These are phyloP conservation scores for Schizosaccharomyces cryophilus DNA, from an alignment of 805 yeast genomes.

Conservation along the genomic window DNA sequence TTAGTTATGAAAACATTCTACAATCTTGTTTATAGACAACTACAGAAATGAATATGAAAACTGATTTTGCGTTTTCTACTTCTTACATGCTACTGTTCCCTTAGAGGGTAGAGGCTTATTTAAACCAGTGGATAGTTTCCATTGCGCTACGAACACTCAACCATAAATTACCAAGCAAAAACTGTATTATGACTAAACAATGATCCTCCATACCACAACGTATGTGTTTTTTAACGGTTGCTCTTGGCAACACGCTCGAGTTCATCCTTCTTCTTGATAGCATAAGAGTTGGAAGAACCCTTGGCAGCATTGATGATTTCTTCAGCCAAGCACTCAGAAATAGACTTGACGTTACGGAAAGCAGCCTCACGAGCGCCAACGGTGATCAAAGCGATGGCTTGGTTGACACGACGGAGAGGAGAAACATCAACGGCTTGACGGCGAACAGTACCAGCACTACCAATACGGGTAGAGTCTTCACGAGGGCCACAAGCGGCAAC, in stretches of 20 bases:
- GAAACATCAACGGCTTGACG: conserved; percentile 99
- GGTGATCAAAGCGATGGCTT: conserved; percentile 92
- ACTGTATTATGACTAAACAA: too few species aligned
- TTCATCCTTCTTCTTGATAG: conserved; percentile 99
- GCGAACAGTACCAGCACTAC: conserved; percentile 99
- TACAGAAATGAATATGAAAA: too few species aligned
- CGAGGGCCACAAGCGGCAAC: conserved; percentile 99
- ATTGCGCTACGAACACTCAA: too few species aligned
- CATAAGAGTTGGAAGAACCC: conserved; percentile 99
- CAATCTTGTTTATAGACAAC: too few species aligned
- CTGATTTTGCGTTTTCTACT: too few species aligned
- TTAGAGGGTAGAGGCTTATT: too few species aligned
- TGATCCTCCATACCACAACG: too few species aligned
- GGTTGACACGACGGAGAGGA: conserved; percentile 99
- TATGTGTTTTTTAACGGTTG: conserved; percentile 58
- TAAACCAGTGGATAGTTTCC: too few species aligned
- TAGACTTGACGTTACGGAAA: conserved; percentile 99
- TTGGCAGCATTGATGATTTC: conserved; percentile 99
- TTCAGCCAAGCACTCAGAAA: conserved; percentile 99
- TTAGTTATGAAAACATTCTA: too few species aligned
- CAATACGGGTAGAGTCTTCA: conserved; percentile 99
- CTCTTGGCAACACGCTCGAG: conserved; percentile 99
- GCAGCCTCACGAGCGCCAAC: conserved; percentile 98
- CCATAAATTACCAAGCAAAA: too few species aligned
- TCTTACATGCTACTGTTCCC: too few species aligned